Evolutionary conservation across 805 yeast genomes (phyloP), one percentile per base, ranked within the genome.

Genomic region (Candida ovalis): DNA sequence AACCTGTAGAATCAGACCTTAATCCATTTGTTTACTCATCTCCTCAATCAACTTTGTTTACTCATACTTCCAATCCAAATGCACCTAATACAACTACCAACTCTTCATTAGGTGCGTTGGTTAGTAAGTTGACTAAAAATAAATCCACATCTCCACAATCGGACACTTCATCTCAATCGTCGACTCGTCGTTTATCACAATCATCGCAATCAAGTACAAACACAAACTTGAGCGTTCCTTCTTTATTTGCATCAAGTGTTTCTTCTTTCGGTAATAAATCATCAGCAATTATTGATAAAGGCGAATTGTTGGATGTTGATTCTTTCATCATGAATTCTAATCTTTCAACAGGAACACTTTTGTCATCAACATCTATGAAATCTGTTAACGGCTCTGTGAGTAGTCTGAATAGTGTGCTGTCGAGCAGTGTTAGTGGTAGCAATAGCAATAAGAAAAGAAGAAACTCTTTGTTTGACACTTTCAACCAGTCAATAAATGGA

Each of bases 241-340:
- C 66, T 1, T 45, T 62, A 36, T 62, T 62, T 46, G 59, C 66
- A 4, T 63, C 67, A 8, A 66, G 38, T 18, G 38, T 35, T 35
- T 35, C 38, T 5, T 35, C 38, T 8, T 13, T 18, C 17, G 12
- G 22, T 5, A 35, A 35, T 35, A 35, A 18, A 7, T n/a, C 38
- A 19, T 8, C 7, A 4, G 6, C 38, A 5, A 18, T 35, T 17
- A 21, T 35, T 17, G 38, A 35, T 35, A n/a, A 18, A 17, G 38
- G 38, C 5, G 38, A 35, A 18, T 35, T 35, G 22, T 35, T 35
- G 22, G 38, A 35, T 35, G 38, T 35, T 17, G 38, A 35, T 35
- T 35, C 38, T 3, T 35, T 35, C 38, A 35, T 35, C 6, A 35
- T 35, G 22, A 35, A 35, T 35, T 35, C 38, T 5, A 35, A 35